Base-by-base conservation (phyloP, 208 protist species). In the Wallacemonas sp. region DNA sequence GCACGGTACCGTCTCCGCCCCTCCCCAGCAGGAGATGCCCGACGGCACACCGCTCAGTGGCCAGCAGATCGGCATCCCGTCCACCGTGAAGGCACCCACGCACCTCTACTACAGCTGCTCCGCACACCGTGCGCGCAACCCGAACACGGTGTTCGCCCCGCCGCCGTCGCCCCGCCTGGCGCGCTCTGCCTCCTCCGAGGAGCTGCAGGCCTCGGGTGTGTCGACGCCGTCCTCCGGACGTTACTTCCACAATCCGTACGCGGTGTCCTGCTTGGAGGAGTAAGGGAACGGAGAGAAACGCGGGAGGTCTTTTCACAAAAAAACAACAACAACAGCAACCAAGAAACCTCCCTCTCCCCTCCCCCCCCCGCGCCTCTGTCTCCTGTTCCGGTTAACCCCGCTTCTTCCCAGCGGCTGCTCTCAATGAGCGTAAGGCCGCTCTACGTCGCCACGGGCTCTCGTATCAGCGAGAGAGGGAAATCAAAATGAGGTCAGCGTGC, bases 41-140 rank as follows among this genome's bases (percentile, higher is more conserved):
- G 6, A 58, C 4, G 9, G 12, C 30, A 16, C 34, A 5, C n/a
- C 52, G 12, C 6, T 3, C 52, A 8, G 6, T 8, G 5, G 12
- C 16, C 26, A 9, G 9, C 17, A 21, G 29, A 19, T 9, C n/a
- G 9, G 21, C 30, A 29, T 5, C 9, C 9, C 23, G n/a, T 58
- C 26, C 19, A 24, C 52, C 4, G 9, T 6, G 4, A 24, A 29
- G 9, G 52, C 52, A 14, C 52, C 52, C 29, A 58, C 52, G 52
- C 52, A 58, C 52, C 23, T 58, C 29, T 41, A 58, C 52, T 58
- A 58, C 52, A 58, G 30, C 52, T 58, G 12, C 52, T 58, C 52
- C 3, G 26, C 52, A 12, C 52, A 58, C 52, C 52, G 30, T 38
- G 29, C 52, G 3, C 52, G 52, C 5, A 58, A n/a, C 19, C 29